Conservation (phyloP, 345 rosid genomes). For the Pugionium dolabratum region DNA sequence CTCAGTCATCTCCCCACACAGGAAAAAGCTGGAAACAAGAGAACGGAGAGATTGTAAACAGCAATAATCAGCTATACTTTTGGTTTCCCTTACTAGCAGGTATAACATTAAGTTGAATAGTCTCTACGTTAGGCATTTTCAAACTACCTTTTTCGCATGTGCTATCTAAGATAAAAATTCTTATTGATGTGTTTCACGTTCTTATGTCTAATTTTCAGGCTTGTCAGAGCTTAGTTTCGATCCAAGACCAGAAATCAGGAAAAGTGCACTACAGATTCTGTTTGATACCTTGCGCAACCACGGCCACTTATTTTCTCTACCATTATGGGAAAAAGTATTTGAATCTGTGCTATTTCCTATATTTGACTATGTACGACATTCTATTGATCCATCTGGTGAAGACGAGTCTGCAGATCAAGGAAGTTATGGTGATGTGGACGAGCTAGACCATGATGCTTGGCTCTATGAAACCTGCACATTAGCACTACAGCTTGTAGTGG, state of each 20-base stretch:
- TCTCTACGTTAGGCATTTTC: slow-evolving; percentile 21
- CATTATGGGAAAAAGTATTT: slow-evolving; percentile 86
- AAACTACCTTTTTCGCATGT: slow-evolving; percentile 5
- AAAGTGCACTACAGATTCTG: slow-evolving; percentile 86
- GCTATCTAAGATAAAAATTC: slow-evolving; percentile 26
- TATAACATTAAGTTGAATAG: slow-evolving; percentile 37
- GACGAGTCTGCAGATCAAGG: slow-evolving; percentile 59
- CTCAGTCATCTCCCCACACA: slow-evolving; percentile 54
- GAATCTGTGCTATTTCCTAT: slow-evolving; percentile 95
- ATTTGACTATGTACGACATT: slow-evolving; percentile 95
- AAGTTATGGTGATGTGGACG: slow-evolving; percentile 56
- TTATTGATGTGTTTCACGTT: slow-evolving; percentile 25
- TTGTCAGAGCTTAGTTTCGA: slow-evolving; percentile 97
- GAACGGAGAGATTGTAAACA: slow-evolving; percentile 62
- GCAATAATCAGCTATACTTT: slow-evolving; percentile 79
- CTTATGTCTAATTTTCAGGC: slow-evolving; percentile 53
- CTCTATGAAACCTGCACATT: slow-evolving; percentile 99
- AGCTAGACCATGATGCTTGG: slow-evolving; percentile 98
- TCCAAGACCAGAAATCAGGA: slow-evolving; percentile 97
- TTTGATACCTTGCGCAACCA: slow-evolving; percentile 94
- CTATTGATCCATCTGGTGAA: slow-evolving; percentile 94
- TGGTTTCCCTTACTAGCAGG: slow-evolving; percentile 99
- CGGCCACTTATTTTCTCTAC: slow-evolving; percentile 86
- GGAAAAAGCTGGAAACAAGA: slow-evolving; percentile 62
- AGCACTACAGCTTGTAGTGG: slow-evolving; percentile 96